These are phyloP conservation scores for Thalassiosira hispida DNA, from an alignment of 352 stramenopile genomes.

Conservation along the genomic window DNA sequence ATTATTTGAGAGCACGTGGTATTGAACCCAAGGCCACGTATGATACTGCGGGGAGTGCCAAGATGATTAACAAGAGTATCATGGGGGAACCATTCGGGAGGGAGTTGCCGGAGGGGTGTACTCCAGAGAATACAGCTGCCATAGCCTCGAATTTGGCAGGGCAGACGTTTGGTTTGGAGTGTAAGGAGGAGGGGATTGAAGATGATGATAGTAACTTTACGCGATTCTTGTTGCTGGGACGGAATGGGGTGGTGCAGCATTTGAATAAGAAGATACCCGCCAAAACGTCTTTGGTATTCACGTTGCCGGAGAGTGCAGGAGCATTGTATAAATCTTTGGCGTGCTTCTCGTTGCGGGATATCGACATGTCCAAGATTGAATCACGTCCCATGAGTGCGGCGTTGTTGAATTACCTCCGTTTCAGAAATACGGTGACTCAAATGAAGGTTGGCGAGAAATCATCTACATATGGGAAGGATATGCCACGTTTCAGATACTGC, in stretches of 20 bases:
- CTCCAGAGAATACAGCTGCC: conserved; percentile 86
- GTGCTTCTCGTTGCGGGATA: conserved; percentile 87
- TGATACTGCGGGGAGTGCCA: conserved; percentile 96
- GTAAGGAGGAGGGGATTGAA: conserved; percentile 84
- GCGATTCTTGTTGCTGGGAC: conserved; percentile 90
- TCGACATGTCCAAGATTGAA: conserved; percentile 90
- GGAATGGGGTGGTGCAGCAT: conserved; percentile 83
- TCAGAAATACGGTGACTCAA: conserved; percentile 62
- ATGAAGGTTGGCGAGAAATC: conserved; percentile 30
- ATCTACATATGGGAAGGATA: conserved; percentile 44
- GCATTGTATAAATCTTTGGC: conserved; percentile 88
- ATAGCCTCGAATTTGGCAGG: conserved; percentile 95
- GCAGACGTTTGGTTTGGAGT: conserved; percentile 91
- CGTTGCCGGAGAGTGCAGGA: conserved; percentile 82
- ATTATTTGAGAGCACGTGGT: conserved; percentile 91
- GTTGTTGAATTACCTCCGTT: conserved; percentile 82
- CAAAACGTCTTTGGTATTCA: conserved; percentile 89
- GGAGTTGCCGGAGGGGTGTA: conserved; percentile 77
- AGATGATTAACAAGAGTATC: conserved; percentile 91
- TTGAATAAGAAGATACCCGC: conserved; percentile 84
- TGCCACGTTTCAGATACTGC: conserved; percentile 83
- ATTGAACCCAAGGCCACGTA: conserved; percentile 90
- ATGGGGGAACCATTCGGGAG: conserved; percentile 15
- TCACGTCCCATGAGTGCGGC: conserved; percentile 82
- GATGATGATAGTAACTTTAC: conserved; percentile 93